These are phyloP conservation scores for Reutealis trisperma DNA, from an alignment of 345 rosid species.

Conservation along the genomic window DNA sequence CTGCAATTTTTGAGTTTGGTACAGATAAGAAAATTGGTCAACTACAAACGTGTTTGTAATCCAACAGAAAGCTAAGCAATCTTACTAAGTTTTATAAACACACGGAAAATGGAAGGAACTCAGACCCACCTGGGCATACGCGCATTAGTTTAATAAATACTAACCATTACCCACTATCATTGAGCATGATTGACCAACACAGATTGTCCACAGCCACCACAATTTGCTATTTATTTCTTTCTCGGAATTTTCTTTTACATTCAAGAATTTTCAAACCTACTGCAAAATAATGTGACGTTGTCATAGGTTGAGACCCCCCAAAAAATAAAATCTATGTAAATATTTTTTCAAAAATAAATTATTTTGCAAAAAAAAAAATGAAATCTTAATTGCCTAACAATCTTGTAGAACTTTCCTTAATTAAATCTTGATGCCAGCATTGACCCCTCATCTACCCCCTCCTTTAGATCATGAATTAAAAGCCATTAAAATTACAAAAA, in stretches of 20 bases:
- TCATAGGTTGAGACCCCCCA: no score
- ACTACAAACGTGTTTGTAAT: not conserved
- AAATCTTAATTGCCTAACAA: not conserved
- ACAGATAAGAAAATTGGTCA: not conserved
- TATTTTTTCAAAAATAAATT: no score
- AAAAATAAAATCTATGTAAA: no score
- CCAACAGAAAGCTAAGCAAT: not conserved
- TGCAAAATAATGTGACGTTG: no score
- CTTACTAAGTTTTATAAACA: no score
- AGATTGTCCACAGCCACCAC: not conserved
- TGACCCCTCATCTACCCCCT: not conserved
- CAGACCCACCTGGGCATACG: not conserved
- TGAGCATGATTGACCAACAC: not conserved
- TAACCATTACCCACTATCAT: not conserved
- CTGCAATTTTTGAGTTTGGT: not conserved
- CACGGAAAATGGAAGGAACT: not conserved
- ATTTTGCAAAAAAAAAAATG: no score
- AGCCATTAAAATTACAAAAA: not conserved
- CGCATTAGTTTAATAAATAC: not conserved
- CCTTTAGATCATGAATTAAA: not conserved
- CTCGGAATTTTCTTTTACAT: no score
- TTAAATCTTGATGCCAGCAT: not conserved
- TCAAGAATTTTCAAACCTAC: no score
- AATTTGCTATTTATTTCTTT: not conserved
- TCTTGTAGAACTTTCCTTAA: not conserved